Evolutionary conservation across 306 rosid genomes (phyloP).

Genomic region (Rubus idaeus): DNA sequence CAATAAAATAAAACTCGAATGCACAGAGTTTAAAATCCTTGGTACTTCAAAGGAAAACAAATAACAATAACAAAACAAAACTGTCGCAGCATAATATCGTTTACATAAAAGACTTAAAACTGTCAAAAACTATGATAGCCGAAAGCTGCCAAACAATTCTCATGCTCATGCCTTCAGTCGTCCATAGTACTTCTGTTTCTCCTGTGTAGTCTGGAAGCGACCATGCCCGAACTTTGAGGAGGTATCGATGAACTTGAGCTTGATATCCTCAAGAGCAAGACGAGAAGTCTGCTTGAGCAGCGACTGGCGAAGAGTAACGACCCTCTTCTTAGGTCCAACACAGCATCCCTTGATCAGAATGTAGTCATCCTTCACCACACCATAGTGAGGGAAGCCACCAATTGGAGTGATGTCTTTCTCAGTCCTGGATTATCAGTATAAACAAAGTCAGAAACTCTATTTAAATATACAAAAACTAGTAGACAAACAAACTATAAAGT

Average conservation of each 20-base stretch:
- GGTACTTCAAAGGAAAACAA: not conserved
- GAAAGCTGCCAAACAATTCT: not conserved
- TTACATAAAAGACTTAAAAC: not conserved
- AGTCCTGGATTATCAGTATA: conserved; percentile 54
- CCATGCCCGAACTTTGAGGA: conserved; percentile 87
- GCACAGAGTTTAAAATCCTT: not conserved
- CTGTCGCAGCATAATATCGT: not conserved
- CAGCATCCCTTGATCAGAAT: conserved; percentile 71
- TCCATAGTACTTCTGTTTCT: conserved; percentile 79
- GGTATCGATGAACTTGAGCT: conserved; percentile 80
- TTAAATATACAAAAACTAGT: too few relatives aligned
- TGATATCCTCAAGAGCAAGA: conserved; percentile 74
- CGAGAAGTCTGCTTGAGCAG: conserved; percentile 83
- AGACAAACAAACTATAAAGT: too few relatives aligned
- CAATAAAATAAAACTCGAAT: not conserved
- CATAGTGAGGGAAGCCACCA: conserved; percentile 93
- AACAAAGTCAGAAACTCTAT: too few relatives aligned
- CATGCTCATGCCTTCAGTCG: conserved; percentile 62
- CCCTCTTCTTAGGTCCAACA: conserved; percentile 90
- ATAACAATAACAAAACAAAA: not conserved
- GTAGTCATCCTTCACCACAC: conserved; percentile 75
- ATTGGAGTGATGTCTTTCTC: conserved; percentile 86
- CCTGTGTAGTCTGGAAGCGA: conserved; percentile 87
- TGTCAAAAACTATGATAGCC: not conserved
- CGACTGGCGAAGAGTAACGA: conserved; percentile 75